Base-by-base conservation (phyloP, 345 rosid genomes). In the Aquilaria sinensis region DNA sequence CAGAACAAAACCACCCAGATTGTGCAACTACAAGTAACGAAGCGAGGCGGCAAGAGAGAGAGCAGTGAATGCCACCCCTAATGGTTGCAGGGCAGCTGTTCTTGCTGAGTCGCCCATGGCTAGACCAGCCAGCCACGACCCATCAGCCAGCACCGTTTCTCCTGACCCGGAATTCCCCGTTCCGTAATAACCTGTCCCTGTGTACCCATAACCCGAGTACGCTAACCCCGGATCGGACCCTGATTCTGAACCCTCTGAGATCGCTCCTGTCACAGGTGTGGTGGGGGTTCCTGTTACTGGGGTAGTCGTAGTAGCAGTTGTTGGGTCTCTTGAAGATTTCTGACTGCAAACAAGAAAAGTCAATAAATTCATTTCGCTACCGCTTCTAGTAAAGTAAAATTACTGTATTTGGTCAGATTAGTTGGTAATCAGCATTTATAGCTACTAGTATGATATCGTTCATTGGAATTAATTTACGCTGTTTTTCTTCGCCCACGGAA, bases 51-150 rank as follows among this genome's bases (percentile, higher is more conserved):
- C 9, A 10, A 79, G 54, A 47, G 60, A 37, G 6, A 69, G 29
- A 48, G 64, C 57, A 14, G 76, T 47, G 15, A 56, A 59, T 14
- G 74, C 80, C 58, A 52, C 5, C 3, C 66, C 33, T 37, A 37
- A 37, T 10, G 47, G 59, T 61, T 67, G 72, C 2, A 72, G 33
- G 51, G 53, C 46, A 23, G 69, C 64, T 14, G 74, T 13, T 72
- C 77, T 74, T 56, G 43, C 43, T 0, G 98, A 80, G 50, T 76
- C 84, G 53, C 97, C 98, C 96, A 89, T 81, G 62, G 97, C 98
- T 64, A 93, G 73, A 70, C 96, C 94, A 55, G 94, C 98, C 72
- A 93, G 63, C 86, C 90, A 91, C 4, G 97, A 82, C 16, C 89
- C 96, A 32, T 91, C 97, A 12, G 82, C 81, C 54, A 91, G 56